These are phyloP conservation scores for Tricladium varicosporioides DNA, from an alignment of 2,329 filamentous ascomycete species.

Conservation along the genomic window DNA sequence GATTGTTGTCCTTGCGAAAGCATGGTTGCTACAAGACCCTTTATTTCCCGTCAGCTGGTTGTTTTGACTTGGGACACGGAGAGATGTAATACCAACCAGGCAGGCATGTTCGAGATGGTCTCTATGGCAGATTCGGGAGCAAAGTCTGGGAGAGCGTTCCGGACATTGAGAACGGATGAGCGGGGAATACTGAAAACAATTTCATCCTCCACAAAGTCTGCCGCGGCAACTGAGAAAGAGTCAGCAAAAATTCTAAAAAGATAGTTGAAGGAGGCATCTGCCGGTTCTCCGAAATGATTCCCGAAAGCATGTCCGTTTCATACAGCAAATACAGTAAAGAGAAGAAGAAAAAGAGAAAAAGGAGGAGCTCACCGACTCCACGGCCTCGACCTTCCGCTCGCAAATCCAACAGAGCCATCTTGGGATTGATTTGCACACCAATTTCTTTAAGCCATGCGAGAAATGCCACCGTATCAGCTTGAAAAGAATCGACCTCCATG, in stretches of 20 bases:
- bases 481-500: slow-evolving; percentile 38
- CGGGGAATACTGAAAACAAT: slow-evolving; percentile 65
- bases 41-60: slow-evolving; percentile 10
- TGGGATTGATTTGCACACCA: slow-evolving; percentile 54
- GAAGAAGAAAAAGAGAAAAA: neutral
- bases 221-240: slow-evolving; percentile 48
- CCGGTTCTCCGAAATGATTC: neutral
- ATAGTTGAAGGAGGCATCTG: slow-evolving; percentile 44
- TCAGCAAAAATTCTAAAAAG: slow-evolving; percentile 14
- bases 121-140: slow-evolving; percentile 32
- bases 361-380: slow-evolving; percentile 54
- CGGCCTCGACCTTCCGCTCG: slow-evolving; percentile 54
- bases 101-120: slow-evolving; percentile 41
- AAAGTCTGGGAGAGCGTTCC: slow-evolving; percentile 53
- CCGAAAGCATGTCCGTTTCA: no score
- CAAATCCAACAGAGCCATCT: slow-evolving; percentile 57
- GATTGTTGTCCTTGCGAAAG: slow-evolving; percentile 18
- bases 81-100: slow-evolving; percentile 41
- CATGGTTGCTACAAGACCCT: slow-evolving; percentile 29
- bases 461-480: slow-evolving; percentile 49
- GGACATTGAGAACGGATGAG: slow-evolving; percentile 54
- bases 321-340: neutral
- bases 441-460: slow-evolving; percentile 53
- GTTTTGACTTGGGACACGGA: neutral
- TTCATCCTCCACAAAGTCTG: slow-evolving; percentile 59